Evolutionary conservation across 768 basidiomycete genomes (phyloP).

Genomic region (Xerocomus brunneocitrinus): DNA sequence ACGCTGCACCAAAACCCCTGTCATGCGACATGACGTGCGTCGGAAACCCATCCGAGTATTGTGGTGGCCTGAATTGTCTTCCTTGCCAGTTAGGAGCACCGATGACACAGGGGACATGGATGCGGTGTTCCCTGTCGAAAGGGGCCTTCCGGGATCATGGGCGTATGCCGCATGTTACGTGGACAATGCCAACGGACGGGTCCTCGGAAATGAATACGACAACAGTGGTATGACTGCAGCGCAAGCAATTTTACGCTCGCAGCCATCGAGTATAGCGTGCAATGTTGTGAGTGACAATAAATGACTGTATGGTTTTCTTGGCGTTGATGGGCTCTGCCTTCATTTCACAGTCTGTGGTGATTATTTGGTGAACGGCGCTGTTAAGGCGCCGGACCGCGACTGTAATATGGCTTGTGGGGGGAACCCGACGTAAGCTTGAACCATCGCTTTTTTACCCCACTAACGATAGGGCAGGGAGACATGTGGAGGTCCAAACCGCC

Average conservation of each 20-base stretch:
- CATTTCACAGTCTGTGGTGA: slow-evolving; percentile 61
- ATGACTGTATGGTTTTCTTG: background rate
- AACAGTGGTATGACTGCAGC: slow-evolving; percentile 45
- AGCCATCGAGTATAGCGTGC: slow-evolving; percentile 58
- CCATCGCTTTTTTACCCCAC: background rate
- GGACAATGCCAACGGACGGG: slow-evolving; percentile 65
- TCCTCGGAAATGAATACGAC: slow-evolving; percentile 44
- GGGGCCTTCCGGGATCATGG: slow-evolving; percentile 53
- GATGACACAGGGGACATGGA: too few species aligned
- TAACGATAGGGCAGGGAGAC: slow-evolving; percentile 43
- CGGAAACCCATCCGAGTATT: background rate
- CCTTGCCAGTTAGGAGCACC: background rate
- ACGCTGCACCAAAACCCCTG: background rate
- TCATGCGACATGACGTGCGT: background rate
- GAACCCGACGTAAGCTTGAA: slow-evolving; percentile 48
- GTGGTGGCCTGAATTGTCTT: background rate
- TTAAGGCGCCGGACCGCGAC: slow-evolving; percentile 38
- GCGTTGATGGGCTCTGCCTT: slow-evolving; percentile 1
- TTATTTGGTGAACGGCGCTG: slow-evolving; percentile 57
- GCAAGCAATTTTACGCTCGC: slow-evolving; percentile 58
- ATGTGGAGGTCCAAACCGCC: slow-evolving; percentile 69
- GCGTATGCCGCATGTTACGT: slow-evolving; percentile 64
- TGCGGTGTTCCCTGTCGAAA: slow-evolving; percentile 37
- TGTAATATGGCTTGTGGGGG: slow-evolving; percentile 81
- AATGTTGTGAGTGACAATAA: slow-evolving; percentile 40